A percentile compares a stretch with the other conserved stretches of the same genome.
Conservation (phyloP, 129 eudicot species). For the Smallanthus sonchifolius region DNA sequence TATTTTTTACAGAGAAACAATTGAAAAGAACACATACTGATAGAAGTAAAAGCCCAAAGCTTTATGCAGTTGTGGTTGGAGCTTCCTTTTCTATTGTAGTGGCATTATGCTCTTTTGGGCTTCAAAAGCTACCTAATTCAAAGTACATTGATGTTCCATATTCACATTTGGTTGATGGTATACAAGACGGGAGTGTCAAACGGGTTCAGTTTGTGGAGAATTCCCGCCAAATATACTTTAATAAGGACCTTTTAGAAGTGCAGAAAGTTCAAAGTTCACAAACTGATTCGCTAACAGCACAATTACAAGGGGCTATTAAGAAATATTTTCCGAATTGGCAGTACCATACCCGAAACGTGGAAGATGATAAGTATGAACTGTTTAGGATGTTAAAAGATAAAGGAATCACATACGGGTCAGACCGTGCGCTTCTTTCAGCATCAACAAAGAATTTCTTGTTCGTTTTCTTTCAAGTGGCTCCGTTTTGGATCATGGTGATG, state of each 20-base stretch:
- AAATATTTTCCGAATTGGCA: conserved; percentile 24
- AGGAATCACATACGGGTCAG: conserved; percentile 32
- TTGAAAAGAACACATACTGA: conserved; percentile 5
- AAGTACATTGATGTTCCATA: conserved; percentile 27
- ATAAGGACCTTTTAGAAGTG: conserved; percentile 17
- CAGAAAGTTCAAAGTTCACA: conserved; percentile 10
- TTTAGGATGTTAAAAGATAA: conserved; percentile 25
- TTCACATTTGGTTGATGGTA: conserved; percentile 28
- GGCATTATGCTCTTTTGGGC: conserved; percentile 26
- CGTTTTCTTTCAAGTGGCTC: conserved; percentile 34
- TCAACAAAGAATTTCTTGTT: conserved; percentile 26
- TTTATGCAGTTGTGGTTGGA: conserved; percentile 25
- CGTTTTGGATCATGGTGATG: conserved; percentile 39
- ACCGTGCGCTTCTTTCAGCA: conserved; percentile 29
- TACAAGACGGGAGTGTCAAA: conserved; percentile 33
- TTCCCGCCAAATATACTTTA: conserved; percentile 35
- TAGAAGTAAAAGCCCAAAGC: conserved; percentile 1
- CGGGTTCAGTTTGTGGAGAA: conserved; percentile 37
- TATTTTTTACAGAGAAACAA: conserved; percentile 12
- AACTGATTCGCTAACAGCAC: conserved; percentile 13
- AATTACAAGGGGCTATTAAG: conserved; percentile 5
- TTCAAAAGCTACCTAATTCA: conserved; percentile 22
- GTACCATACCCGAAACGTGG: conserved; percentile 31
- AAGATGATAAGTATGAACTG: conserved; percentile 35
- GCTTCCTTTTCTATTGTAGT: conserved; percentile 18